Conservation (phyloP, 75 land plant genomes). For the Cunninghamia lanceolata region DNA sequence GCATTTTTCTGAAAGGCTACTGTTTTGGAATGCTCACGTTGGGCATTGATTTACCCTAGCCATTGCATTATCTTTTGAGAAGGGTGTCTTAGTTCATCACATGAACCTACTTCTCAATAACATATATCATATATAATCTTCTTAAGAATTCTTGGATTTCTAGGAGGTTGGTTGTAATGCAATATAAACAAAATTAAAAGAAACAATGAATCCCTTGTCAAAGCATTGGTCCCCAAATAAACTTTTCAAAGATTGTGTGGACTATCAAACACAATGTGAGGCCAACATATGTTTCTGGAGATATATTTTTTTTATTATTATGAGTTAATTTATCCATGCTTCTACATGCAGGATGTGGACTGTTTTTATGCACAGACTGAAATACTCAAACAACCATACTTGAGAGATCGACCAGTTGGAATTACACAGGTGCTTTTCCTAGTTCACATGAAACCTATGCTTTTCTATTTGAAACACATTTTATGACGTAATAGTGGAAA, state of each 20-base stretch:
- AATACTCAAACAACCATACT: constrained; percentile 21
- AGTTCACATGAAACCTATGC: background rate
- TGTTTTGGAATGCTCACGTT: background rate
- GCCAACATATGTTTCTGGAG: background rate
- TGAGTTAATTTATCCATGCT: background rate
- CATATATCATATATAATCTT: background rate
- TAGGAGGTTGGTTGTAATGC: background rate
- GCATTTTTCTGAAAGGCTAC: background rate
- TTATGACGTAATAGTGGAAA: background rate
- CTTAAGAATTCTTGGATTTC: background rate
- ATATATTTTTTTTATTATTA: background rate
- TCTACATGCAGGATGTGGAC: constrained; percentile 38
- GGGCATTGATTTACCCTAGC: background rate
- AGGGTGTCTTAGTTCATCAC: background rate
- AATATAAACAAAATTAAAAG: background rate
- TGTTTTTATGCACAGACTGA: constrained; percentile 53
- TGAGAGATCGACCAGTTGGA: constrained; percentile 38
- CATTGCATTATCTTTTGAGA: background rate
- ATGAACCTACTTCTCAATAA: background rate
- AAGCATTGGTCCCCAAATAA: background rate
- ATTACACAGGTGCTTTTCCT: constrained; percentile 31
- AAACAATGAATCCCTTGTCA: background rate
- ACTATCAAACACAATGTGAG: background rate
- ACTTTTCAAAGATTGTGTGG: background rate
- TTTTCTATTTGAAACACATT: background rate